Percentiles rank a stretch among this genome's conserved stretches.
These are phyloP conservation scores for Comarum palustre DNA, from an alignment of 306 rosid species.

Conservation along the genomic window DNA sequence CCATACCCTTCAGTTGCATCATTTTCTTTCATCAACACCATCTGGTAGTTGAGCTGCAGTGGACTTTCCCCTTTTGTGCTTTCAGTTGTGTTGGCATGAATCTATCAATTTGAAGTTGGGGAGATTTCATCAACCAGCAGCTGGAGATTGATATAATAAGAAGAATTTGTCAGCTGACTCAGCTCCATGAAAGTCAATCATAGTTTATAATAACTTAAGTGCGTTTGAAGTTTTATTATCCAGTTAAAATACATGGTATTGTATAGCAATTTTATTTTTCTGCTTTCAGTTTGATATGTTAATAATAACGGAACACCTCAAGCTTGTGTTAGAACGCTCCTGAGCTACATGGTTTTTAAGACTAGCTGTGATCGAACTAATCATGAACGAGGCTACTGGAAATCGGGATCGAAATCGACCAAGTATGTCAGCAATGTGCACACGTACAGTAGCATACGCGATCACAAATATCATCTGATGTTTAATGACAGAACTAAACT, in stretches of 20 bases:
- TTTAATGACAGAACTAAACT: background rate
- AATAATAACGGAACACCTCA: background rate
- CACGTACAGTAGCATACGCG: too few species aligned
- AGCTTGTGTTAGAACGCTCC: background rate
- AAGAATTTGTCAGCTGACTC: background rate
- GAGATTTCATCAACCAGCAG: background rate
- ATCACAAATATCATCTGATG: background rate
- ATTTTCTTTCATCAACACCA: background rate
- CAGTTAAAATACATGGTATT: background rate
- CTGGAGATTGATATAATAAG: background rate
- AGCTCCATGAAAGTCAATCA: background rate
- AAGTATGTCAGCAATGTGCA: background rate
- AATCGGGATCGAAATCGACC: background rate
- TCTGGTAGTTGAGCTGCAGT: background rate
- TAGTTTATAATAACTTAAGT: background rate
- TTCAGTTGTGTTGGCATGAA: background rate
- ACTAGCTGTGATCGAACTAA: background rate
- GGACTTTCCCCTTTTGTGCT: background rate
- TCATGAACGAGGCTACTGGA: background rate
- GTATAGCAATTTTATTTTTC: background rate
- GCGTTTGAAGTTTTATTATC: background rate
- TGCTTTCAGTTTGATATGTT: background rate
- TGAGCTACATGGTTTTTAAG: background rate
- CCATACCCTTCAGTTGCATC: background rate
- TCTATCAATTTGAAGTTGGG: background rate